Evolutionary conservation across 257 asterid genomes (phyloP), one percentile per base, ranked within the genome.

Genomic region (Solanum sejunctum): DNA sequence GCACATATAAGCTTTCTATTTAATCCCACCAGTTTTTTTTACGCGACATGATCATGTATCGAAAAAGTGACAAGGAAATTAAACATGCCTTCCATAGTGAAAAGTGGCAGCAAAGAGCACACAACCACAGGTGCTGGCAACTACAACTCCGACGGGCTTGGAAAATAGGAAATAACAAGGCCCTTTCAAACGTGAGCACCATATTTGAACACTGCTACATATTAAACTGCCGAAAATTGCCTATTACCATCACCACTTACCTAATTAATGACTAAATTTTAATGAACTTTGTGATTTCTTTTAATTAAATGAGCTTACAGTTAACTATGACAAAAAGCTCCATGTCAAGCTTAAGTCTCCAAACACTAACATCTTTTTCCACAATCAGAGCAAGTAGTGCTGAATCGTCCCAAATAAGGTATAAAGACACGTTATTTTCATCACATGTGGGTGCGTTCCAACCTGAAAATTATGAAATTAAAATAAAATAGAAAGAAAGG

Each of bases 91-190:
- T 86, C 97, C 97, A 57, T 88, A 92, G 73, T 93, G 95, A 49
- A 94, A 94, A 86, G 94, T 91, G 64, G 91, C 93, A 10, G 92
- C 89, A 88, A 94, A 94, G 69, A 94, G 85, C 55, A 92, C 84
- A 64, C 89, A 89, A 3, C 97, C 97, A 49, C 92, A 93, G 26
- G 93, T 89, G 89, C 98, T 91, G 41, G 98, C 98, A 52, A 89
- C 91, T 18, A 92, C 92, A 81, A 93, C 90, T 66, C 98, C 98
- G n/a, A 93, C 89, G 7, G 98, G 98, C 92, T 94, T 94, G 86
- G 93, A 94, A 28, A 88, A 86, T 4, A 94, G 92, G 12, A 87
- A 91, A 75, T 88, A 94, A 73, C 87, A 75, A 23, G 94, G 93
- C 1, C 95, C 98, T 91, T 92, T 94, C 66, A 83, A 32, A 17